Percentiles rank a stretch among this genome's conserved stretches.
Evolutionary conservation across 257 asterid genomes (phyloP).

Genomic region (Ophiorrhiza pumila): DNA sequence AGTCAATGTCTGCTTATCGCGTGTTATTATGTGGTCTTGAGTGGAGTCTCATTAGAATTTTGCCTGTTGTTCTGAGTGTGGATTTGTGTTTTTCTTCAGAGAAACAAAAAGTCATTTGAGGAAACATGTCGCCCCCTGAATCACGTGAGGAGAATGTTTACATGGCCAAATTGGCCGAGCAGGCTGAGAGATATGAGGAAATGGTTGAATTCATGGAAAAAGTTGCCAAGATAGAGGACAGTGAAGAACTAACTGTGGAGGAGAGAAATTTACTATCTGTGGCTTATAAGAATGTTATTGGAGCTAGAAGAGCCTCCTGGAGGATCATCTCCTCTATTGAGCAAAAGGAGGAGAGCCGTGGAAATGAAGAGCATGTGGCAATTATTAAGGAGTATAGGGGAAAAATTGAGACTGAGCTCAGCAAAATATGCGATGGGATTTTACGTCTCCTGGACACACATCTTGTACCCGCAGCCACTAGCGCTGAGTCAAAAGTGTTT

Average conservation of each 20-base stretch:
- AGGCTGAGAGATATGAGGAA: constrained; percentile 31
- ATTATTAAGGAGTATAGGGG: constrained; percentile 24
- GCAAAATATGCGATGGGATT: constrained; percentile 31
- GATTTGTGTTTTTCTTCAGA: neutral
- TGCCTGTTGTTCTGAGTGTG: neutral
- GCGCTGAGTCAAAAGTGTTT: constrained; percentile 33
- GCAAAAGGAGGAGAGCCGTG: constrained; percentile 28
- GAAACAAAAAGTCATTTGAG: neutral
- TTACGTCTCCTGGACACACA: constrained; percentile 26
- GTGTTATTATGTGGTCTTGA: neutral
- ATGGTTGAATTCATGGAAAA: constrained; percentile 33
- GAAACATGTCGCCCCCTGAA: constrained; percentile 15
- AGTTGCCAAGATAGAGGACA: constrained; percentile 18
- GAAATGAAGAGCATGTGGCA: constrained; percentile 22
- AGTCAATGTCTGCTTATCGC: neutral
- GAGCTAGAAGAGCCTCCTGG: constrained; percentile 30
- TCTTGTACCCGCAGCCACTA: constrained; percentile 24
- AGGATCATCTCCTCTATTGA: constrained; percentile 27
- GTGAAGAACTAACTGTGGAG: constrained; percentile 25
- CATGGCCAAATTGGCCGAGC: constrained; percentile 32
- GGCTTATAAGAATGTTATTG: constrained; percentile 30
- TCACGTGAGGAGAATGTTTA: constrained; percentile 26
- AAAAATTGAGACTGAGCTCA: constrained; percentile 30
- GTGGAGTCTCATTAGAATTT: neutral
- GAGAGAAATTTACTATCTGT: constrained; percentile 29